Evolutionary conservation across 208 protist species (phyloP).

Genomic region (Novymonas esmeraldas): DNA sequence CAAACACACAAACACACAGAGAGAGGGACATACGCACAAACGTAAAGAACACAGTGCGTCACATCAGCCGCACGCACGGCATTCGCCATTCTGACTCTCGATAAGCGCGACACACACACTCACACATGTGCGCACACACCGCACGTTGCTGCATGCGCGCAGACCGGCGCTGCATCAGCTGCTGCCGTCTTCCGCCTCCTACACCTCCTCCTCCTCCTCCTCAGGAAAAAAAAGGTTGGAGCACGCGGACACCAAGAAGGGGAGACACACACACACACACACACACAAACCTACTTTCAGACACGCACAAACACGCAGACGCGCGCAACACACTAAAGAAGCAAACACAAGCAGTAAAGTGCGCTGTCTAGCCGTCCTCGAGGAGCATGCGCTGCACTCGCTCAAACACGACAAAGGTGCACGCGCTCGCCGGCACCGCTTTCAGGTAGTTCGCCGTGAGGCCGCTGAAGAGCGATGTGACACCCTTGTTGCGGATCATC

Average conservation of each 20-base stretch:
- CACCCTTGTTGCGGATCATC: slow-evolving; percentile 76
- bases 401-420: slow-evolving; percentile 91
- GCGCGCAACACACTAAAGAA: background rate
- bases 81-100: no score
- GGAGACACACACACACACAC: no score
- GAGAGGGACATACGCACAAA: background rate
- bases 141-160: background rate
- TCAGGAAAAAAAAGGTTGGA: slow-evolving; percentile 9
- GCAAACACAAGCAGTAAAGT: background rate
- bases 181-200: no score
- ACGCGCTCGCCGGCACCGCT: slow-evolving; percentile 81
- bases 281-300: no score
- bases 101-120: no score
- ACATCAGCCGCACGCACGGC: no score
- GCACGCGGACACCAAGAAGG: no score
- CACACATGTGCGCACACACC: background rate
- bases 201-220: background rate
- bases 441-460: slow-evolving; percentile 92
- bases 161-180: background rate
- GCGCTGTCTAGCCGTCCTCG: slow-evolving; percentile 52
- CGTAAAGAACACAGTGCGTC: background rate
- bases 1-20: background rate
- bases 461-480: slow-evolving; percentile 83
- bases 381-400: slow-evolving; percentile 66
- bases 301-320: no score